Evolutionary conservation across 2,329 filamentous ascomycete genomes (phyloP), one percentile per base, ranked within the genome.

Genomic region (Hyphodiscus sp.): DNA sequence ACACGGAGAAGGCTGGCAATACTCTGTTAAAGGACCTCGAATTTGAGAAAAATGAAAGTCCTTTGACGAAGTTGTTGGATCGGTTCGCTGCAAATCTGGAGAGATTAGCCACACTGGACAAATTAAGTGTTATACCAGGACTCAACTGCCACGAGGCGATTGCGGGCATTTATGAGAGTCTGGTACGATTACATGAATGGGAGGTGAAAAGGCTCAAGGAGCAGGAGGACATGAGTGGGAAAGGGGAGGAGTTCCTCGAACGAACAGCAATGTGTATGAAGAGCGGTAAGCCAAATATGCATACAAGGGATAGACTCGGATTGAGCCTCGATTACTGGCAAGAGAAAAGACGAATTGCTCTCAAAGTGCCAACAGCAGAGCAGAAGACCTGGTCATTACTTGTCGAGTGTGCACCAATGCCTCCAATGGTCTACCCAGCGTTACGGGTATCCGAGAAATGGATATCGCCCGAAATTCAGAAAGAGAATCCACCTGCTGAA

Each of bases 101-200:
- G 63, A 78, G 80, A 38, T 72, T 94, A 33, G 83, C 87, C 2
- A 76, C 71, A 5, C 70, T 91, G 52, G 89, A 94, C 66, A 85
- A 82, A 61, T 76, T 92, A 50, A 90, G 87, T 68, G 77, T 82
- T 20, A 74, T 79, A 29, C 83, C 82, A 1, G 79, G 80, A 5
- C 75, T 92, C 8, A 89, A 89, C 62, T 88, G 88, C 67, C 87
- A 89, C 66, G 86, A 90, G 66, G 89, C 89, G 0, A 75, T 92
- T 45, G 82, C 81, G 3, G 87, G 87, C 2, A 75, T 95, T 6
- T 89, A 86, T 67, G 79, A 79, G 53, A 88, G 86, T 63, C 72
- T 94, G 55, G 75, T 78, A 55, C 83, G 77, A 61, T 71, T 95
- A n/a, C 82, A 87, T 63, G 74, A 81, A 45, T 86, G 87, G 75